A percentile compares a stretch with the other conserved stretches of the same genome.
Conservation (phyloP, 2,329 filamentous ascomycete genomes). For the Dactylonectria macrodidyma region DNA sequence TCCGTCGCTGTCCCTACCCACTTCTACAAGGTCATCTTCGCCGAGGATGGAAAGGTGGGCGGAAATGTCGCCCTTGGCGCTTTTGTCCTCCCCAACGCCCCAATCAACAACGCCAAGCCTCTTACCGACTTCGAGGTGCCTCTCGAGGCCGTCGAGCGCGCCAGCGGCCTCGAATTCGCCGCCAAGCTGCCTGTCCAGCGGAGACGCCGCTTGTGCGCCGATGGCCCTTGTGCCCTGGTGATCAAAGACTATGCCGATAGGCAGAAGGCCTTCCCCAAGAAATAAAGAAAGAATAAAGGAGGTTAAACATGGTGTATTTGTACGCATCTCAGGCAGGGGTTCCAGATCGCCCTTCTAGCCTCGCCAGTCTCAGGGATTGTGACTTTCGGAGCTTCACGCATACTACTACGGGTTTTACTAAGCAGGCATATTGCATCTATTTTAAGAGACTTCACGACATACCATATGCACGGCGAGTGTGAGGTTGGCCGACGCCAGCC, state of each 20-base stretch:
- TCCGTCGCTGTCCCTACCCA: conserved; percentile 97
- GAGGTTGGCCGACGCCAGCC: background rate
- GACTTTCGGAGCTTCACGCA: conserved; percentile 2
- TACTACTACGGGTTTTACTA: conserved; percentile 11
- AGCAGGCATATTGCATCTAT: background rate
- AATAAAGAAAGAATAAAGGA: conserved; percentile 11
- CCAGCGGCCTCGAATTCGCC: conserved; percentile 93
- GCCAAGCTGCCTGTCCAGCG: conserved; percentile 81
- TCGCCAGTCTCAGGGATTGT: background rate
- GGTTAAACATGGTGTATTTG: conserved; percentile 10
- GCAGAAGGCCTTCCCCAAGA: conserved; percentile 71
- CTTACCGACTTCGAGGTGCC: conserved; percentile 95
- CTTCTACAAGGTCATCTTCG: conserved; percentile 99
- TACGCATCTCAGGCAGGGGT: background rate
- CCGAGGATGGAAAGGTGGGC: conserved; percentile 80
- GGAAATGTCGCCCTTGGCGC: conserved; percentile 91
- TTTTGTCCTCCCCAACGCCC: conserved; percentile 94
- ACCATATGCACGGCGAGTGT: background rate
- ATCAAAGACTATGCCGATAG: conserved; percentile 82
- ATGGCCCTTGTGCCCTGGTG: conserved; percentile 86
- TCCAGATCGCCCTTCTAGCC: background rate
- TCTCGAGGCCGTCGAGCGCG: conserved; percentile 91
- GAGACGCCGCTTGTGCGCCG: conserved; percentile 85
- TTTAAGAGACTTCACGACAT: conserved; percentile 1
- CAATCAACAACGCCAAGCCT: conserved; percentile 89